These are phyloP conservation scores for Tolypocladium endophyticum DNA, from an alignment of 2,329 filamentous ascomycete genomes.

Conservation along the genomic window DNA sequence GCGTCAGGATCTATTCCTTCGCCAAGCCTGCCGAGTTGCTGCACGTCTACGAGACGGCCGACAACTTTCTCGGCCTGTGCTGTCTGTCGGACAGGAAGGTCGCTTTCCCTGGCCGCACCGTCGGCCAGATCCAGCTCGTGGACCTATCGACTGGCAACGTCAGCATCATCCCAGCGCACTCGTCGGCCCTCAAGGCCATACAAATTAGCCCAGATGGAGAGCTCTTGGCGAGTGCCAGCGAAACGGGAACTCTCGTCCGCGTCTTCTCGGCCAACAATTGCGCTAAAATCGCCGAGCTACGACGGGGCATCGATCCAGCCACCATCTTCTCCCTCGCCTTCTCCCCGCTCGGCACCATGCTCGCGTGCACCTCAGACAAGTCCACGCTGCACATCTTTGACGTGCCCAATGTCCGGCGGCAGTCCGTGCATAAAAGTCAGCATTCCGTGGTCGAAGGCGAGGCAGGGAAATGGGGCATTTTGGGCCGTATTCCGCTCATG, in stretches of 20 bases:
- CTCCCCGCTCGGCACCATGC: slow-evolving; percentile 65
- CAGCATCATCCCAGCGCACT: slow-evolving; percentile 88
- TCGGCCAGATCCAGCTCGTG: slow-evolving; percentile 83
- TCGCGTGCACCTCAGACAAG: slow-evolving; percentile 94
- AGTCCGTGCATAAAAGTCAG: slow-evolving; percentile 20
- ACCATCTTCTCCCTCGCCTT: slow-evolving; percentile 82
- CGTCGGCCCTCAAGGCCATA: slow-evolving; percentile 66
- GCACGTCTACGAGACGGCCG: slow-evolving; percentile 72
- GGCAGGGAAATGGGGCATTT: slow-evolving; percentile 72
- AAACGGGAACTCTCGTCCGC: slow-evolving; percentile 80
- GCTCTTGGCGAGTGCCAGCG: slow-evolving; percentile 79
- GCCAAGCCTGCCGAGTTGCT: slow-evolving; percentile 59
- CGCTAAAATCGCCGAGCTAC: slow-evolving; percentile 71
- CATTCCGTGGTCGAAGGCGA: slow-evolving; percentile 28
- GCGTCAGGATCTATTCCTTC: slow-evolving; percentile 71
- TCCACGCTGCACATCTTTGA: slow-evolving; percentile 93
- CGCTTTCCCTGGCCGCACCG: slow-evolving; percentile 77
- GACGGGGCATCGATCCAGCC: slow-evolving; percentile 80
- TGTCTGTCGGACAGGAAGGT: slow-evolving; percentile 64
- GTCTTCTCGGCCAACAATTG: slow-evolving; percentile 75
- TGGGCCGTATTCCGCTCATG: slow-evolving; percentile 74
- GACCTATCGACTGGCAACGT: slow-evolving; percentile 70
- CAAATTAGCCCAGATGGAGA: slow-evolving; percentile 71
- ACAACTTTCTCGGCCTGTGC: slow-evolving; percentile 74
- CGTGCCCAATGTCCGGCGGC: slow-evolving; percentile 48